phyloP scores from a whole-genome alignment of 305 asterid species.

The Salvia sclarea region DNA sequence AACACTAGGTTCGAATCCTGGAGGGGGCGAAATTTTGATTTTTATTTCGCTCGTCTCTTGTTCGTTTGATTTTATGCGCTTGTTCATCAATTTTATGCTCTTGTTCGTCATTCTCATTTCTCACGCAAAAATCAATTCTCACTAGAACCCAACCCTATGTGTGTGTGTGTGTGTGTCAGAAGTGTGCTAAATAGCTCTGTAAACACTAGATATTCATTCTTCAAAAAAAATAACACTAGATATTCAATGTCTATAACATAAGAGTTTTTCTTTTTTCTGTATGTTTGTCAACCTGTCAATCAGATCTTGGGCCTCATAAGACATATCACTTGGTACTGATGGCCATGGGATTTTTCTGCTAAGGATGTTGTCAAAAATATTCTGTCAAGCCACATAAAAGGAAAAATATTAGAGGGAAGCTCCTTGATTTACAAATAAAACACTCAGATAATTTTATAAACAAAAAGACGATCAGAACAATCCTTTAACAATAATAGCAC shows the following conservation, averaged over 20 bases:
- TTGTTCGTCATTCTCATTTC: too few relatives aligned
- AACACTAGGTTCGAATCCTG: too few relatives aligned
- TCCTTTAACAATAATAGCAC: conserved; percentile 14
- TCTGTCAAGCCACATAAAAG: conserved; percentile 49
- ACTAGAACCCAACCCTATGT: too few relatives aligned
- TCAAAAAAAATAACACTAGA: too few relatives aligned
- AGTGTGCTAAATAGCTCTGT: conserved; percentile 24
- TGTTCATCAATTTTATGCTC: too few relatives aligned
- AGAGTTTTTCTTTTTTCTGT: conserved; percentile 17
- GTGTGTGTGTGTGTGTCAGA: conserved; percentile 12
- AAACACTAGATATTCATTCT: conserved; percentile 22
- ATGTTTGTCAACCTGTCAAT: conserved; percentile 69
- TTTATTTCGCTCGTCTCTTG: too few relatives aligned
- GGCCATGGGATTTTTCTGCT: conserved; percentile 93
- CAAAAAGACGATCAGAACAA: conserved; percentile 15
- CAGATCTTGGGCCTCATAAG: conserved; percentile 74
- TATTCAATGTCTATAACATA: conserved; percentile 17
- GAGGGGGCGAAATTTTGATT: too few relatives aligned
- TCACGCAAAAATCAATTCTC: too few relatives aligned
- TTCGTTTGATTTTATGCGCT: too few relatives aligned
- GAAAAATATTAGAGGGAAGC: conserved; percentile 16
- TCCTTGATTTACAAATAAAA: not conserved
- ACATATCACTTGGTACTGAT: conserved; percentile 73
- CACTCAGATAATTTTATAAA: conserved; percentile 16
- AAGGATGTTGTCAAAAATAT: conserved; percentile 79